phyloP scores from a whole-genome alignment of 2,329 filamentous ascomycete species.

The Chaetomiaceae sp. region DNA sequence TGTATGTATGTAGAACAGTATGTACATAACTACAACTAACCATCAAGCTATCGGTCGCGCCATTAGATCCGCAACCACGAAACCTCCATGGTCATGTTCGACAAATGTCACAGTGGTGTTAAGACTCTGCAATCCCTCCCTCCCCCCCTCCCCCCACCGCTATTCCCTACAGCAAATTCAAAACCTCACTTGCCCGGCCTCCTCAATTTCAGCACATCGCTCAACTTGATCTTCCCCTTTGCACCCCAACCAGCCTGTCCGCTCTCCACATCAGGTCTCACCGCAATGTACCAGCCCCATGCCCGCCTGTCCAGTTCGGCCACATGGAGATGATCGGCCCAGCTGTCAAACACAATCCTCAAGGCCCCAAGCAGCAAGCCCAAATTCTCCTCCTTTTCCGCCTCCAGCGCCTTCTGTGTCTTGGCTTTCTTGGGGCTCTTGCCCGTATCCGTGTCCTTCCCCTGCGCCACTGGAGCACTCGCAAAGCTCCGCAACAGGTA shows the following conservation, averaged over 20 bases:
- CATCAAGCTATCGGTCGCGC: no score
- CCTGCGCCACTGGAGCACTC: constrained; percentile 33
- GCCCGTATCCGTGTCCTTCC: constrained; percentile 2
- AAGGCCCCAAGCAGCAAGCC: constrained; percentile 66
- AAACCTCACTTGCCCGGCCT: constrained; percentile 27
- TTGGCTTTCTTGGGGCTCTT: constrained; percentile 40
- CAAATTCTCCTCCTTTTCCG: constrained; percentile 66
- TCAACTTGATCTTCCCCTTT: constrained; percentile 65
- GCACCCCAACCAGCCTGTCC: constrained; percentile 79
- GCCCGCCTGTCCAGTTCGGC: constrained; percentile 70
- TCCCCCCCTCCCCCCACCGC: no score
- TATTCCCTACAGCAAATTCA: no score
- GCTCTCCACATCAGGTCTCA: constrained; percentile 69
- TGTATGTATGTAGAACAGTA: no score
- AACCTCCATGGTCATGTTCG: no score
- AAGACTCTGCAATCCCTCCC: no score
- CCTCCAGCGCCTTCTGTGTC: constrained; percentile 46
- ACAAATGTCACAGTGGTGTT: no score
- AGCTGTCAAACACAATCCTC: constrained; percentile 68
- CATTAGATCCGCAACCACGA: no score
- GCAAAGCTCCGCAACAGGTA: constrained; percentile 60
- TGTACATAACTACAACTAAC: no score
- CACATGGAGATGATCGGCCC: constrained; percentile 58
- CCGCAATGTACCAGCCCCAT: constrained; percentile 76
- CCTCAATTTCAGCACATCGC: constrained; percentile 60